Base-by-base conservation (phyloP, 352 stramenopile genomes). In the Pythium inflatum region DNA sequence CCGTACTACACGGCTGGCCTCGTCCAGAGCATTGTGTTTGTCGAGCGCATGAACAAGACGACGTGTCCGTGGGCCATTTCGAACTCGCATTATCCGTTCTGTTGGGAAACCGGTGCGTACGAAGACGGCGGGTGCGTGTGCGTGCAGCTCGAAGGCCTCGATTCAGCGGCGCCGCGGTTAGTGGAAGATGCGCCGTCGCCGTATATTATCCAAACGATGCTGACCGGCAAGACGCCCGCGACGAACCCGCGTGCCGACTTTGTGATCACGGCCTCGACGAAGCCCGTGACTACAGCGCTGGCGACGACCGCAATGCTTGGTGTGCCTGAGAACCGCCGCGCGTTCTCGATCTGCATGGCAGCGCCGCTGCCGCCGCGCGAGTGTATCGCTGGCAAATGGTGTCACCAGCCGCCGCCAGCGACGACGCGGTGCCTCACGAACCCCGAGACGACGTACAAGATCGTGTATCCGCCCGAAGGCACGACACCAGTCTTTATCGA, bases 61-160 rank as follows among this genome's bases (percentile, higher is more conserved):
- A n/a, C n/a, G n/a, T 64, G 56, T 54, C 56, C 56, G 27, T 64
- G 56, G 56, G 56, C 56, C 5, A 64, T 64, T 30, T 64, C 56
- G 27, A 41, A 7, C 0, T 36, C 56, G 16, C 56, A 64, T 18
- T 64, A 53, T 22, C 56, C 56, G 40, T 30, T 55, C 5, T 64
- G 56, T 31, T 64, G 40, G 40, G 40, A 64, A 22, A 34, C 2
- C 31, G 24, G 30, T 9, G 27, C n/a, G n/a, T n/a, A n/a, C 18
- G 22, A 45, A 22, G 53, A 61, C 20, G 53, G 53, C 33, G 53
- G 53, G 33, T 61, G 53, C 33, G 53, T 61, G 33, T 64, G 56
- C 18, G 56, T 64, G 4, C 56, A 64, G 56, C 22, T 64, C 5
- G 56, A 64, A 4, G 56, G 56, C 4, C 14, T 64, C 1, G 5